Evolutionary conservation across 2,329 filamentous ascomycete genomes (phyloP).

Genomic region (Pyrenophora tritici-repentis): DNA sequence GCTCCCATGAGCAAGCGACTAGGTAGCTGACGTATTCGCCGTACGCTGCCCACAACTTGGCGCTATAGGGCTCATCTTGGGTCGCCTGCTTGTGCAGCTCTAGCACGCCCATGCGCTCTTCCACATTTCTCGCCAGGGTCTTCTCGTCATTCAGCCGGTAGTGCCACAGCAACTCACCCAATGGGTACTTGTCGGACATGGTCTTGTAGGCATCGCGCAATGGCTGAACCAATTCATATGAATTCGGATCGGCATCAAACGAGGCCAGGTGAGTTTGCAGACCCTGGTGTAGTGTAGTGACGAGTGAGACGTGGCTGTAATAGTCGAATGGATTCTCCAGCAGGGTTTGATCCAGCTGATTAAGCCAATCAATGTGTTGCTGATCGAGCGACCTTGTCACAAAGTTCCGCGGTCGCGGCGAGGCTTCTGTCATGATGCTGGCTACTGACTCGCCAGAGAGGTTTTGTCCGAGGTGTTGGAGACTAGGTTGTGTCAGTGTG

Average conservation of each 20-base stretch:
- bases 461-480: slow-evolving; percentile 42
- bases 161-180: slow-evolving; percentile 78
- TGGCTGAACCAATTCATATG: slow-evolving; percentile 53
- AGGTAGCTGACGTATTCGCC: slow-evolving; percentile 78
- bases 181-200: slow-evolving; percentile 67
- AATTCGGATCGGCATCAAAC: slow-evolving; percentile 44
- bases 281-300: slow-evolving; percentile 56
- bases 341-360: slow-evolving; percentile 51
- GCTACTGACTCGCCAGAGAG: slow-evolving; percentile 52
- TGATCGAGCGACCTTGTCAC: slow-evolving; percentile 50
- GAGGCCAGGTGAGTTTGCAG: slow-evolving; percentile 49
- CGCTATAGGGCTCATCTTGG: slow-evolving; percentile 72
- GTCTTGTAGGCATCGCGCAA: slow-evolving; percentile 59
- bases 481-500: slow-evolving; percentile 19
- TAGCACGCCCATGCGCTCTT: slow-evolving; percentile 70
- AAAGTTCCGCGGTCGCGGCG: slow-evolving; percentile 52
- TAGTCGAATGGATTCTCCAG: slow-evolving; percentile 56
- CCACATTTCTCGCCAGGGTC: slow-evolving; percentile 63
- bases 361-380: slow-evolving; percentile 51
- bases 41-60: slow-evolving; percentile 76
- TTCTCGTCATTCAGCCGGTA: slow-evolving; percentile 76
- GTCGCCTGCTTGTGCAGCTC: slow-evolving; percentile 75
- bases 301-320: slow-evolving; percentile 54
- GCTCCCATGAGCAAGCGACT: slow-evolving; percentile 66
- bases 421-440: slow-evolving; percentile 56